These are phyloP conservation scores for Cordyceps cateniannulata DNA, from an alignment of 2,329 filamentous ascomycete genomes.

Conservation along the genomic window DNA sequence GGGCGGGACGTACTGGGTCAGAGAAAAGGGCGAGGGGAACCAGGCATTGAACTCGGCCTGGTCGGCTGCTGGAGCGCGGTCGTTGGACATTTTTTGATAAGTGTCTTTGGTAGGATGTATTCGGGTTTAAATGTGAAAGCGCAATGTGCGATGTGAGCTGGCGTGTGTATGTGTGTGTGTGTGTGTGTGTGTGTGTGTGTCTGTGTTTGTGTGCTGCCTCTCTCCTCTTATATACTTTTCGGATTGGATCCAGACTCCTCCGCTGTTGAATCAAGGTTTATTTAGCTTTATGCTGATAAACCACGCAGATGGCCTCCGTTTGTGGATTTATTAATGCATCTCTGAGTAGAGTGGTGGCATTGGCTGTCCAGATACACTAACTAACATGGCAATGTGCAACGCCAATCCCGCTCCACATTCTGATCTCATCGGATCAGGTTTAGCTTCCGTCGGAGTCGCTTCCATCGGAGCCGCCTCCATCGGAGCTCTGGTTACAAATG, in stretches of 20 bases:
- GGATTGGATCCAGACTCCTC: too few relatives aligned
- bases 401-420: too few relatives aligned
- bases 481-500: background rate
- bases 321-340: too few relatives aligned
- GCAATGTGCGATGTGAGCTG: background rate
- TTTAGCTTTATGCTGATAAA: too few relatives aligned
- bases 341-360: too few relatives aligned
- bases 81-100: background rate
- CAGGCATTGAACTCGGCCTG: slow-evolving; percentile 19
- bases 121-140: background rate
- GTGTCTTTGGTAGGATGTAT: background rate
- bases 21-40: slow-evolving; percentile 18
- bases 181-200: background rate
- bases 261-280: too few relatives aligned
- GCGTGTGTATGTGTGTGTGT: background rate
- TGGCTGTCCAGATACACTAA: too few relatives aligned
- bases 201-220: background rate
- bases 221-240: background rate
- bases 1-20: slow-evolving; percentile 16
- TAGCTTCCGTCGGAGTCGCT: slow-evolving; percentile 10
- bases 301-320: too few relatives aligned
- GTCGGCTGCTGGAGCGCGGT: slow-evolving; percentile 16
- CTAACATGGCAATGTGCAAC: too few relatives aligned
- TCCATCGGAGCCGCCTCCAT: background rate
- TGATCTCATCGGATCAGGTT: background rate